Percentiles rank a stretch among this genome's conserved stretches.
Conservation (phyloP, 768 basidiomycete genomes). For the Tubosaeta brunneosetosa region DNA sequence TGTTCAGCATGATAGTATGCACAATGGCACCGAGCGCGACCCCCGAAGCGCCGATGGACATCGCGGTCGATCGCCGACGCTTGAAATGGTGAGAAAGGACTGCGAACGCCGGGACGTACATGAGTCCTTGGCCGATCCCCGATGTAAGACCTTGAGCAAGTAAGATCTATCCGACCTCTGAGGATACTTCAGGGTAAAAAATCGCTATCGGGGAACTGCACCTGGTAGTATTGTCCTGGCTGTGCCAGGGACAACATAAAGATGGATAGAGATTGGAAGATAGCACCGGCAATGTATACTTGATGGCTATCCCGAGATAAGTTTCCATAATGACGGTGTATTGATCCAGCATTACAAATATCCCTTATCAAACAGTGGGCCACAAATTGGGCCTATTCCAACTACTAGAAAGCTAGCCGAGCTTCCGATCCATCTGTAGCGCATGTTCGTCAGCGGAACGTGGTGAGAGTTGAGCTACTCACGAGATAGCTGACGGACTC, state of each 20-base stretch:
- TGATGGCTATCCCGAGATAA: conserved; percentile 7
- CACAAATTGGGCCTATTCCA: conserved; percentile 20
- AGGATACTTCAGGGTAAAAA: background rate
- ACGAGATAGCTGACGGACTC: conserved; percentile 25
- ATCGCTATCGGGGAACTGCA: background rate
- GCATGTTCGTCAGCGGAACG: background rate
- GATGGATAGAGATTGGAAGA: conserved; percentile 26
- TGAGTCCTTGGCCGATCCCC: conserved; percentile 40
- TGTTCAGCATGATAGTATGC: conserved; percentile 61
- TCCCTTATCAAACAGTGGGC: conserved; percentile 23
- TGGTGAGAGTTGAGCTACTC: background rate
- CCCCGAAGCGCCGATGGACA: conserved; percentile 44
- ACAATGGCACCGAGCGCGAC: conserved; percentile 51
- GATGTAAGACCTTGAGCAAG: conserved; percentile 42
- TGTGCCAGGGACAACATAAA: conserved; percentile 37
- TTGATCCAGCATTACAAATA: conserved; percentile 20
- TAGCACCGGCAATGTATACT: conserved; percentile 21
- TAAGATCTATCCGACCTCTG: conserved; percentile 29
- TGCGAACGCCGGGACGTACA: conserved; percentile 42
- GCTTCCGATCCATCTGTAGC: conserved; percentile 28
- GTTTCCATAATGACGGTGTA: background rate
- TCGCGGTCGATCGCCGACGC: conserved; percentile 37
- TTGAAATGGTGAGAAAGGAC: conserved; percentile 45
- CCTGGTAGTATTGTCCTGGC: conserved; percentile 21
- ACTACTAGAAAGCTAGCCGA: conserved; percentile 15